These are phyloP conservation scores for Nakazawaea populi DNA, from an alignment of 805 yeast genomes.

Conservation along the genomic window DNA sequence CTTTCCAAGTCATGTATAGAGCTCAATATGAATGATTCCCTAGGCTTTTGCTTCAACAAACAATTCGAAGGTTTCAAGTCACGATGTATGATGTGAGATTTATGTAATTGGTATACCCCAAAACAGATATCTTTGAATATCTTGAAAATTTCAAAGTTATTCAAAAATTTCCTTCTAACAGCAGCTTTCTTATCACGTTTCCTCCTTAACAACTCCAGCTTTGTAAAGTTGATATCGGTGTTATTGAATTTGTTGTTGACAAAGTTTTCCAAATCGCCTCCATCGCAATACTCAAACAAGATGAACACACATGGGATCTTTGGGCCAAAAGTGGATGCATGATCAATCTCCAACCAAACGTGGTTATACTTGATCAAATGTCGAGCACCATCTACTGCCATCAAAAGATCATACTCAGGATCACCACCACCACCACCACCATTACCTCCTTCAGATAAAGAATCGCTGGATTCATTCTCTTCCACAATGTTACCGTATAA, in stretches of 20 bases:
- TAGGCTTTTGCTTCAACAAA: constrained; percentile 40
- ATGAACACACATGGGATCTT: constrained; percentile 61
- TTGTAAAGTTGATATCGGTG: constrained; percentile 29
- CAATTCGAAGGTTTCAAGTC: constrained; percentile 90
- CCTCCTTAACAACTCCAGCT: constrained; percentile 22
- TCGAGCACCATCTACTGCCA: constrained; percentile 21
- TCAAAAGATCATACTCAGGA: not conserved
- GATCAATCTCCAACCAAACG: constrained; percentile 80
- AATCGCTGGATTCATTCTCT: not conserved
- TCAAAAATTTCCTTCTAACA: constrained; percentile 25
- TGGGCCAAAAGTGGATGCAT: constrained; percentile 46
- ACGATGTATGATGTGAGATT: constrained; percentile 74
- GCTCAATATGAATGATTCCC: constrained; percentile 14
- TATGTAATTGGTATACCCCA: constrained; percentile 71
- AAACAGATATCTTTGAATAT: constrained; percentile 61
- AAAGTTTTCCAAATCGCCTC: constrained; percentile 79
- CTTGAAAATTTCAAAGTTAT: constrained; percentile 56
- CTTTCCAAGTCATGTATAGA: constrained; percentile 17
- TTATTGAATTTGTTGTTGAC: constrained; percentile 27
- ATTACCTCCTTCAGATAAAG: not conserved
- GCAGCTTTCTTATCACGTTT: constrained; percentile 4
- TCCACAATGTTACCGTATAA: constrained; percentile 1
- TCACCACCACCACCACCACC: constrained; percentile 3
- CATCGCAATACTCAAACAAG: constrained; percentile 81
- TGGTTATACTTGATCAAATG: constrained; percentile 83